These are phyloP conservation scores for Cajanus cajan DNA, from an alignment of 306 rosid genomes.

Conservation along the genomic window DNA sequence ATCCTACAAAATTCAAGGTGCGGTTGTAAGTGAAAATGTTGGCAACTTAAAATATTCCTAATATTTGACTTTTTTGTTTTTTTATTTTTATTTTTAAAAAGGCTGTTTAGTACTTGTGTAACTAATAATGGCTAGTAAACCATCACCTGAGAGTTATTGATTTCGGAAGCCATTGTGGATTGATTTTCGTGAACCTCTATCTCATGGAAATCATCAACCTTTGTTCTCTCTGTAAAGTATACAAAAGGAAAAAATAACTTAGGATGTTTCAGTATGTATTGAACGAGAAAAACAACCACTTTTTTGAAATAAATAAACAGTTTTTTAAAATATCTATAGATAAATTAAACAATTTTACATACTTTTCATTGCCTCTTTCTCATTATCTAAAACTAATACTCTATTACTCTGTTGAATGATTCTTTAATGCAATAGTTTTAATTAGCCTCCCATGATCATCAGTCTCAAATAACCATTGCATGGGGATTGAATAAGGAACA, in stretches of 20 bases:
- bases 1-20: conserved; percentile 48
- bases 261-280: not conserved
- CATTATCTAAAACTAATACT: not conserved
- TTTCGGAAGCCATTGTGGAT: conserved; percentile 56
- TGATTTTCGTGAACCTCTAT: conserved; percentile 38
- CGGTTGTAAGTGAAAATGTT: conserved; percentile 16
- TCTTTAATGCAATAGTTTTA: not conserved
- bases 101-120: not conserved
- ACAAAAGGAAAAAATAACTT: not conserved
- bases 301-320: not conserved
- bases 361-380: not conserved
- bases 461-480: not conserved
- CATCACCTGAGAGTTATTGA: conserved; percentile 54
- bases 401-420: not conserved
- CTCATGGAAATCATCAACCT: conserved; percentile 37
- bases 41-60: conserved; percentile 11
- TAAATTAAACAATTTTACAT: not conserved
- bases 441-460: not conserved
- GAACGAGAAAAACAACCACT: conserved; percentile 5
- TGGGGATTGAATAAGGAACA: not conserved
- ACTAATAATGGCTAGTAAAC: not conserved
- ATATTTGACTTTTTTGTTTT: no score
- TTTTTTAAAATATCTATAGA: not conserved
- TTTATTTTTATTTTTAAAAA: no score
- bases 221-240: conserved; percentile 43